Conservation (phyloP, 495 filamentous ascomycete species). For the Parathielavia hyrcaniae region DNA sequence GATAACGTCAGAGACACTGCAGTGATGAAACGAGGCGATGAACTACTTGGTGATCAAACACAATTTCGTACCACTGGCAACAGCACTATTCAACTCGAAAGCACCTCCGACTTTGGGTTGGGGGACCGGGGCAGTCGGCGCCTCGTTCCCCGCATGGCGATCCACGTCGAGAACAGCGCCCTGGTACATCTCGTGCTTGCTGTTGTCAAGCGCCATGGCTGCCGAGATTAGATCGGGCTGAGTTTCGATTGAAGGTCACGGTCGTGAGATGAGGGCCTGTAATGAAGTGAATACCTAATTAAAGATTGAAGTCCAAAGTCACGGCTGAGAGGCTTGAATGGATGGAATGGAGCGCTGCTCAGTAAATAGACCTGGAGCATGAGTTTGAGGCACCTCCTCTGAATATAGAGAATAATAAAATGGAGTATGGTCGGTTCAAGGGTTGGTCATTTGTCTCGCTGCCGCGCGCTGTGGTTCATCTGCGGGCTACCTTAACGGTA, state of each 20-base stretch:
- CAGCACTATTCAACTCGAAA: slow-evolving; percentile 9
- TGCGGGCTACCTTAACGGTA: too few relatives aligned
- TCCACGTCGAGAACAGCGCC: slow-evolving; percentile 11
- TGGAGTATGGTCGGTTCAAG: too few relatives aligned
- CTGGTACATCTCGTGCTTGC: not conserved
- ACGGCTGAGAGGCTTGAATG: not conserved
- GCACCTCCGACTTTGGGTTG: slow-evolving; percentile 5
- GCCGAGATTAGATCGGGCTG: not conserved
- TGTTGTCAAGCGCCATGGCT: not conserved
- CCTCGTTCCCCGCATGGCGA: slow-evolving; percentile 10
- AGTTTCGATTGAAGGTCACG: too few relatives aligned
- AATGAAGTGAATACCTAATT: too few relatives aligned
- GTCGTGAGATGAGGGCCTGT: too few relatives aligned
- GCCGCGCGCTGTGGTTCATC: too few relatives aligned
- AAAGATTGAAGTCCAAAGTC: too few relatives aligned
- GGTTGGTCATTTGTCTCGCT: not conserved
- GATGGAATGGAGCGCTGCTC: not conserved
- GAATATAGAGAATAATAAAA: not conserved
- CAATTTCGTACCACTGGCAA: not conserved
- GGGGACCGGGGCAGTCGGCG: slow-evolving; percentile 9
- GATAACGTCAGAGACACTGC: not conserved
- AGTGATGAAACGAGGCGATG: not conserved
- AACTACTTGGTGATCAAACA: not conserved
- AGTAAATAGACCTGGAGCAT: not conserved
- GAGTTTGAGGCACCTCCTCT: not conserved